These are phyloP conservation scores for Ananas comosus DNA, from an alignment of 176 grass and related monocot genomes.

Conservation along the genomic window DNA sequence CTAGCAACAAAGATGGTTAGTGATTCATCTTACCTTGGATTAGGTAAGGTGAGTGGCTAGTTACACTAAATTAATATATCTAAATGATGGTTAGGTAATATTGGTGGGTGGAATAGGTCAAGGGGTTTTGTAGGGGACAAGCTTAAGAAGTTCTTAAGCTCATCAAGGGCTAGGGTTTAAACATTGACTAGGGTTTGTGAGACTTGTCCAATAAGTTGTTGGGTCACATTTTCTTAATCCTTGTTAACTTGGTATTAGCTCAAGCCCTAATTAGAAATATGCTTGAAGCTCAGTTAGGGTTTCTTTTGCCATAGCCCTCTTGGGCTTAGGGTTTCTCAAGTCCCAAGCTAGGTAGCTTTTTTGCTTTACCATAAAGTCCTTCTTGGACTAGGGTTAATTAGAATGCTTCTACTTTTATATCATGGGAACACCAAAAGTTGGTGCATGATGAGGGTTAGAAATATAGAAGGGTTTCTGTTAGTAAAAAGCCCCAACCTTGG, in stretches of 20 bases:
- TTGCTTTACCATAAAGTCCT: conserved; percentile 30
- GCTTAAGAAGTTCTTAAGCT: conserved; percentile 33
- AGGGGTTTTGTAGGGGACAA: conserved; percentile 23
- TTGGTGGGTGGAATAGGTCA: conserved; percentile 15
- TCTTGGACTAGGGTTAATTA: conserved; percentile 42
- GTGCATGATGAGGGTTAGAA: conserved; percentile 20
- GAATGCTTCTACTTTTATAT: not conserved
- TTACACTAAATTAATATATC: conserved; percentile 38
- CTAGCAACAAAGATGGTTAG: conserved; percentile 43
- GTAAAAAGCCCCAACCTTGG: conserved; percentile 58
- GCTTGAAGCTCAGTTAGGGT: conserved; percentile 35
- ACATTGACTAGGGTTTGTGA: conserved; percentile 14
- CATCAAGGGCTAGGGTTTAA: conserved; percentile 19
- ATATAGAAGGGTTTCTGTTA: conserved; percentile 27
- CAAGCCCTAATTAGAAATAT: conserved; percentile 29
- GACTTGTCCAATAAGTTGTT: conserved; percentile 17
- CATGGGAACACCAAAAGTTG: conserved; percentile 22
- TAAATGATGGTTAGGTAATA: conserved; percentile 30
- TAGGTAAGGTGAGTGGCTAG: conserved; percentile 20
- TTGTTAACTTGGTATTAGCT: conserved; percentile 20
- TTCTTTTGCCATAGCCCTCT: conserved; percentile 32
- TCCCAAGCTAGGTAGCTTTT: conserved; percentile 27
- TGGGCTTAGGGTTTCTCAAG: conserved; percentile 13
- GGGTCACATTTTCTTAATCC: conserved; percentile 13
- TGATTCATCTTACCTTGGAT: conserved; percentile 34